phyloP scores from a whole-genome alignment of 331 rosid species.

The Quercus tomentella region DNA sequence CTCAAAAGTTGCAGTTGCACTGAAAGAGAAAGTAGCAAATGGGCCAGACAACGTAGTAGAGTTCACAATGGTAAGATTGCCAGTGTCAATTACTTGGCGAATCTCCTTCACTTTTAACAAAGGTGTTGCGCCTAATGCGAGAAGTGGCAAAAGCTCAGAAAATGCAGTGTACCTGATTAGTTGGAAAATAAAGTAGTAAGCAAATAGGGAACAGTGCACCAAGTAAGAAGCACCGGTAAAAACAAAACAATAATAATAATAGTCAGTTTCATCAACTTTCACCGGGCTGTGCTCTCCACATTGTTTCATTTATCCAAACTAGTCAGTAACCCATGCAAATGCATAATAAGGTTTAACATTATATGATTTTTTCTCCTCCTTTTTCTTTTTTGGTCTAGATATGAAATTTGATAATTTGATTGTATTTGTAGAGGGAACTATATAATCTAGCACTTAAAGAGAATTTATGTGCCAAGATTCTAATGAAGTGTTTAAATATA shows the following conservation, averaged over 20 bases:
- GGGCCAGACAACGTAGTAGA: constrained; percentile 71
- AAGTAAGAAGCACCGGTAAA: background rate
- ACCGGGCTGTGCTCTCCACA: background rate
- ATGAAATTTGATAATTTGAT: no score
- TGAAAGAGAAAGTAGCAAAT: constrained; percentile 60
- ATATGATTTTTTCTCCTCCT: no score
- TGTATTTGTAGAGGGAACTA: no score
- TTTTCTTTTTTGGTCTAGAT: no score
- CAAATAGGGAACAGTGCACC: constrained; percentile 4
- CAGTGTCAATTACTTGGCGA: constrained; percentile 60
- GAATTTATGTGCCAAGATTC: no score
- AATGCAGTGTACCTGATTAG: constrained; percentile 83
- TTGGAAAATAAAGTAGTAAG: background rate
- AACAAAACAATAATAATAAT: background rate
- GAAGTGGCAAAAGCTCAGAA: constrained; percentile 87
- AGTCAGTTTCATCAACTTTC: background rate
- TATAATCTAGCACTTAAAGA: no score
- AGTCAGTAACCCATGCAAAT: no score
- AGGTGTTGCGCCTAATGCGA: constrained; percentile 73
- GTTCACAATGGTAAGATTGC: constrained; percentile 51
- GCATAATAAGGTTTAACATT: no score
- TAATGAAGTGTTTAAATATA: no score
- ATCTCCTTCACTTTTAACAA: constrained; percentile 74
- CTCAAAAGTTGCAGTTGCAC: constrained; percentile 87
- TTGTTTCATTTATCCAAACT: background rate